Evolutionary conservation across 495 filamentous ascomycete species (phyloP).

Genomic region (Trichocladium uniseriatum): DNA sequence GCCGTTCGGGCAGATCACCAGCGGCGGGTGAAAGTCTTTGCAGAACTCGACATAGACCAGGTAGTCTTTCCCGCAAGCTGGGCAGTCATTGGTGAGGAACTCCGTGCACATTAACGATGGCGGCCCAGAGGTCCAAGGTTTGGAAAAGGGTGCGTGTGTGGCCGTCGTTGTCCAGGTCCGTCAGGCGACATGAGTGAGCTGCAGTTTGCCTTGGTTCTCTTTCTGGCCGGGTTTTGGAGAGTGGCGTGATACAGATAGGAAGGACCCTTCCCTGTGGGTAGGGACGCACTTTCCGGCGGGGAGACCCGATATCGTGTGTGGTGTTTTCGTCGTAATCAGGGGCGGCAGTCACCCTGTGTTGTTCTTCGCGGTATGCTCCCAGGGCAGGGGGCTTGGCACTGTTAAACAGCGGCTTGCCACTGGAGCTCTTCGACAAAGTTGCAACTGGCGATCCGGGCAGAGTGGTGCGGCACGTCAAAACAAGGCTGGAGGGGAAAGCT

Average conservation of each 20-base stretch:
- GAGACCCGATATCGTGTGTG: too few relatives aligned
- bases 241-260: slow-evolving; percentile 7
- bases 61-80: slow-evolving; percentile 44
- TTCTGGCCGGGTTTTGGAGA: background rate
- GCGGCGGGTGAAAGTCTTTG: slow-evolving; percentile 35
- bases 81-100: slow-evolving; percentile 39
- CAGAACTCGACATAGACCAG: slow-evolving; percentile 44
- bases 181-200: slow-evolving; percentile 18
- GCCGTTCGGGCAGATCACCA: slow-evolving; percentile 33
- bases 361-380: too few relatives aligned
- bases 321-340: too few relatives aligned
- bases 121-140: slow-evolving; percentile 3
- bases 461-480: slow-evolving; percentile 21
- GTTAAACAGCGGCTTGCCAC: too few relatives aligned
- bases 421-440: background rate
- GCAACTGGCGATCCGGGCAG: background rate
- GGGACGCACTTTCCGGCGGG: too few relatives aligned
- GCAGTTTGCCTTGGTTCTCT: background rate
- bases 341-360: too few relatives aligned
- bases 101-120: slow-evolving; percentile 42
- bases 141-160: slow-evolving; percentile 1
- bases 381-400: too few relatives aligned
- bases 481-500: slow-evolving; percentile 11
- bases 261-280: too few relatives aligned
- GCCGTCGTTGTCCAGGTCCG: background rate